Evolutionary conservation across 306 rosid species (phyloP), one percentile per base, ranked within the genome.

Genomic region (Cucumis hystrix): DNA sequence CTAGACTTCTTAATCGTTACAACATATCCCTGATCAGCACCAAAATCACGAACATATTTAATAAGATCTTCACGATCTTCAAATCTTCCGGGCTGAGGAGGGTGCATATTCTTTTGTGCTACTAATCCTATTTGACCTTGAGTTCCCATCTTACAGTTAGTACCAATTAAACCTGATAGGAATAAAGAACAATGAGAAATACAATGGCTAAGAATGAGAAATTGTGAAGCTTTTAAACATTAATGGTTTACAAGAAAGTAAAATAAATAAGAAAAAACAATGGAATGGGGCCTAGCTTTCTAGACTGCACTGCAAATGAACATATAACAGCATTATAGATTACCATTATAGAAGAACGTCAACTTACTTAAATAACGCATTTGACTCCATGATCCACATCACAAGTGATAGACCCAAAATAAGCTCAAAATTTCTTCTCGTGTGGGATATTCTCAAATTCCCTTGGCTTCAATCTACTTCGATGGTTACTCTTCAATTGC

Each of bases 1-100:
- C 91, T 85, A 15, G 96, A 90, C 85, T 90, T 90, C 84, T 90
- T 90, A 81, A 90, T 90, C 59, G 96, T 90, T 84, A 90, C 96
- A 58, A 88, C 91, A 80, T 90, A 90, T 78, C 96, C 93, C 78
- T 90, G 91, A 88, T 76, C 75, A 43, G 93, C 93, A 67, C 96
- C 96, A 82, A 88, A 88, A 37, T 90, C 90, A 49, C 91, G 91
- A 55, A 85, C 93, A 83, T 88, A 77, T 55, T 81, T 89, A 67
- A 90, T 87, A 79, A 90, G 96, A 25, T 88, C 91, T 83, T 90
- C 96, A 58, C 92, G 93, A 78, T 87, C 89, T 77, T 83, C 85
- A 80, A 90, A 90, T 54, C 85, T 79, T 79, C 87, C 83, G 23
- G 91, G 47, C 45, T 85, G 85, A 47, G 91, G 96, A 75, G 92